Conservation (phyloP, 371 early-diverging fungal genomes). For the Batkoa obscura region DNA sequence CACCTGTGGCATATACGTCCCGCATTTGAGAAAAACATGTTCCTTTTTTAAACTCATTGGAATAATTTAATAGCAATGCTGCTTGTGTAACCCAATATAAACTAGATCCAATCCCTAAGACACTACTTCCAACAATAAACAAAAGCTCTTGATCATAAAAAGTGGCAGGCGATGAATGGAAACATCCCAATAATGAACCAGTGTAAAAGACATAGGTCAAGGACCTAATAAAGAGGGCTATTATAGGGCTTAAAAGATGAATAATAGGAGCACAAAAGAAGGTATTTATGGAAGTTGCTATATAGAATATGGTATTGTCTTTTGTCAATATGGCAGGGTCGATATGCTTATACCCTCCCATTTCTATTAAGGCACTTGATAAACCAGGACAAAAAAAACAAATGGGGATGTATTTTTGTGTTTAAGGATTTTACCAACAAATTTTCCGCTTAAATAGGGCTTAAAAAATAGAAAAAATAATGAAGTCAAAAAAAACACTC, state of each 20-base stretch:
- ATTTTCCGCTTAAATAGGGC: too few species aligned
- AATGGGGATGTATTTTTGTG: neutral
- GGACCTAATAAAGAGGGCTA: slow-evolving; percentile 26
- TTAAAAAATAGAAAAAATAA: too few species aligned
- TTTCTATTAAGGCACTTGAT: slow-evolving; percentile 56
- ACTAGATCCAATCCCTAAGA: slow-evolving; percentile 54
- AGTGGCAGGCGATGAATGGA: slow-evolving; percentile 19
- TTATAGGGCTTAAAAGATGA: slow-evolving; percentile 30
- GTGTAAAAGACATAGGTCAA: slow-evolving; percentile 30
- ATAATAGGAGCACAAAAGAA: slow-evolving; percentile 34
- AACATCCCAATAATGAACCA: slow-evolving; percentile 27
- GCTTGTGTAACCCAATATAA: slow-evolving; percentile 60
- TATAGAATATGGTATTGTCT: slow-evolving; percentile 47
- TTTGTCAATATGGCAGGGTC: slow-evolving; percentile 36
- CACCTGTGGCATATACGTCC: slow-evolving; percentile 52
- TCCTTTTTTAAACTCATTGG: slow-evolving; percentile 42
- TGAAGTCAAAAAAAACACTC: too few species aligned
- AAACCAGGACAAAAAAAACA: slow-evolving; percentile 33
- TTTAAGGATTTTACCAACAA: too few species aligned
- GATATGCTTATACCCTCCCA: slow-evolving; percentile 47
- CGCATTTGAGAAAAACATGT: slow-evolving; percentile 58
- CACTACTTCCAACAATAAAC: slow-evolving; percentile 35
- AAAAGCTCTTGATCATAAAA: slow-evolving; percentile 33
- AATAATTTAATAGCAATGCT: too few species aligned
- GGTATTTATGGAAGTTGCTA: slow-evolving; percentile 41